phyloP scores from a whole-genome alignment of 257 asterid genomes.

The Primulina tabacum region DNA sequence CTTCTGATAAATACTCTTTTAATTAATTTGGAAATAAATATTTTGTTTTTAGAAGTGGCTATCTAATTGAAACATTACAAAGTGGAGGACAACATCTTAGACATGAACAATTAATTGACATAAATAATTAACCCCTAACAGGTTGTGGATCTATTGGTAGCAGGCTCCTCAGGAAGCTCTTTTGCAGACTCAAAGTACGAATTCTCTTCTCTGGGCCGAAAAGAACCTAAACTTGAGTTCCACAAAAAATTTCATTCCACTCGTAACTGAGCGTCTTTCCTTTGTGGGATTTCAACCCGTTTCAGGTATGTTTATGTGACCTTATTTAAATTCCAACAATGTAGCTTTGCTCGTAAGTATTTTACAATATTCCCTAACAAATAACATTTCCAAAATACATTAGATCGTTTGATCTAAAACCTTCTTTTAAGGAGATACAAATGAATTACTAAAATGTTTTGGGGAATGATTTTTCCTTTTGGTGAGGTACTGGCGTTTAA shows the following conservation, averaged over 20 bases:
- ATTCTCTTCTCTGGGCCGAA: conserved; percentile 72
- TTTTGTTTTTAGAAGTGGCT: background rate
- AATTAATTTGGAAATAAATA: background rate
- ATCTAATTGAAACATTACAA: background rate
- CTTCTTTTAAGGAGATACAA: too few species aligned
- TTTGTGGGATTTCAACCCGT: conserved; percentile 73
- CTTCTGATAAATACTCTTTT: background rate
- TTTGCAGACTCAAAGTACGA: conserved; percentile 65
- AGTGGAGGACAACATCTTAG: conserved; percentile 1
- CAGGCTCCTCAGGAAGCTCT: conserved; percentile 63
- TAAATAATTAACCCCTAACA: background rate
- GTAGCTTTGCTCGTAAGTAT: background rate
- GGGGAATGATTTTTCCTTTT: too few species aligned
- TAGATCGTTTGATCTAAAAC: background rate
- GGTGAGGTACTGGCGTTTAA: too few species aligned
- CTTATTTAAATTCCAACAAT: background rate
- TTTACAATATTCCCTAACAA: background rate
- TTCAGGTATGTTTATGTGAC: conserved; percentile 45
- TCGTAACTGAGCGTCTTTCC: conserved; percentile 61
- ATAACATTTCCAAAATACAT: background rate
- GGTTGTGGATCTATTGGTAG: conserved; percentile 15
- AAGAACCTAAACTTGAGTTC: conserved; percentile 43
- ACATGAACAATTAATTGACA: conserved; percentile 5
- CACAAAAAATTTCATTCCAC: conserved; percentile 48
- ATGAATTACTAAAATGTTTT: too few species aligned